Conservation (phyloP, 2,329 filamentous ascomycete species). For the Fusarium mangiferae region DNA sequence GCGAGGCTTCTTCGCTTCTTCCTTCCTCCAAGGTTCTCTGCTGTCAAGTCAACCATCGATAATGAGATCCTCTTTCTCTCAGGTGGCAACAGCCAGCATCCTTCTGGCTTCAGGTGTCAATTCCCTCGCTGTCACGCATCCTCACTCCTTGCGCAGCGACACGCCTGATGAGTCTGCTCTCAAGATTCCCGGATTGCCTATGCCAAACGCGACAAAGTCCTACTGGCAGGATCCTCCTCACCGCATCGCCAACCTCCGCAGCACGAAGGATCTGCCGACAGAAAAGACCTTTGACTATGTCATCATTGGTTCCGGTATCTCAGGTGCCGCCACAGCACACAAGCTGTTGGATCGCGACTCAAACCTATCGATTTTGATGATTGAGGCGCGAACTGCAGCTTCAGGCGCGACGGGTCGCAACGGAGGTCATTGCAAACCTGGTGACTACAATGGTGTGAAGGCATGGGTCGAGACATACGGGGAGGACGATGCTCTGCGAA, state of each 20-base stretch:
- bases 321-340: slow-evolving; percentile 22
- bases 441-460: slow-evolving; percentile 16
- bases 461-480: slow-evolving; percentile 14
- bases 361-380: slow-evolving; percentile 16
- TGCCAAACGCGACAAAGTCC: slow-evolving; percentile 23
- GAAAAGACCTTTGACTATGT: slow-evolving; percentile 23
- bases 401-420: slow-evolving; percentile 18
- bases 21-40: neutral
- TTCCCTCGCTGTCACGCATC: slow-evolving; percentile 1
- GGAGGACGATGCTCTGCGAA: slow-evolving; percentile 15
- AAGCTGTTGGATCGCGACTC: slow-evolving; percentile 21
- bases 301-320: slow-evolving; percentile 26
- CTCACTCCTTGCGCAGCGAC: neutral
- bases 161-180: slow-evolving; percentile 3
- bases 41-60: neutral
- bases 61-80: slow-evolving; percentile 12
- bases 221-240: slow-evolving; percentile 31
- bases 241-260: slow-evolving; percentile 26
- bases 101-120: slow-evolving; percentile 2
- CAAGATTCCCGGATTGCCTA: slow-evolving; percentile 15
- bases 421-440: slow-evolving; percentile 18
- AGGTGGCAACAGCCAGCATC: neutral
- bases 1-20: neutral
- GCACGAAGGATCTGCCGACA: slow-evolving; percentile 9
- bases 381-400: slow-evolving; percentile 21